These are phyloP conservation scores for Domatiomyces catenatus DNA, from an alignment of 2,329 filamentous ascomycete genomes.

Conservation along the genomic window DNA sequence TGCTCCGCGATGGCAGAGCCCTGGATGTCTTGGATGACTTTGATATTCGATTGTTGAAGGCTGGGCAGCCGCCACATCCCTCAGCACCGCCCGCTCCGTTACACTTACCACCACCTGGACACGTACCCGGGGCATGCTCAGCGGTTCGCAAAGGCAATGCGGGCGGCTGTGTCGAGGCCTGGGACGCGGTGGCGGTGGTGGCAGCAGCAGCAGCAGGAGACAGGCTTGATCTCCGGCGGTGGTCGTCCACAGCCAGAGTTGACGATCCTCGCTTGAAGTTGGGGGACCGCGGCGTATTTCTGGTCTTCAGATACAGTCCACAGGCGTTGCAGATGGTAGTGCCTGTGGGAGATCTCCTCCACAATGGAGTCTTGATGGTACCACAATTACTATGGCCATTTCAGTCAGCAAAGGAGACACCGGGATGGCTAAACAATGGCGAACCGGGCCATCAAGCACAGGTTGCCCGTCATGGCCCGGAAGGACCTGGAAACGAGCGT, in stretches of 20 bases:
- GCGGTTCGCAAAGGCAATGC: constrained; percentile 14
- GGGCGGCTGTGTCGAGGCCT: constrained; percentile 15
- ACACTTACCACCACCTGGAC: constrained; percentile 83
- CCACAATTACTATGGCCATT: constrained; percentile 63
- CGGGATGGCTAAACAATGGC: neutral
- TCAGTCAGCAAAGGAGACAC: neutral
- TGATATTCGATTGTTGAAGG: constrained; percentile 90
- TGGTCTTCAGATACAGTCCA: constrained; percentile 82
- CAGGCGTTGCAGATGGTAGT: constrained; percentile 97
- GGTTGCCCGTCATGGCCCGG: too few species aligned
- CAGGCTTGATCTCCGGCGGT: constrained; percentile 7
- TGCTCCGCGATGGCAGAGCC: constrained; percentile 1
- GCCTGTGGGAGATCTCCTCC: constrained; percentile 83
- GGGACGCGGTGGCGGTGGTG: constrained; percentile 17
- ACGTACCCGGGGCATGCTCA: constrained; percentile 54
- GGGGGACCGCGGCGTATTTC: constrained; percentile 79
- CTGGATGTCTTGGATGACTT: constrained; percentile 6
- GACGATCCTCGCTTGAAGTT: constrained; percentile 62
- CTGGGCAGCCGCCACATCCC: constrained; percentile 87
- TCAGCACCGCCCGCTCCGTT: constrained; percentile 93
- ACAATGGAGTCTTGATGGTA: constrained; percentile 83
- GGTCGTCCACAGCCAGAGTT: constrained; percentile 17
- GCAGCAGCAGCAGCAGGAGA: constrained; percentile 8
- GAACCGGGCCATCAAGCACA: neutral
- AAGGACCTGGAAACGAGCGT: neutral